Evolutionary conservation across 2,329 filamentous ascomycete genomes (phyloP), one percentile per base, ranked within the genome.

Genomic region (Diaporthe velutina): DNA sequence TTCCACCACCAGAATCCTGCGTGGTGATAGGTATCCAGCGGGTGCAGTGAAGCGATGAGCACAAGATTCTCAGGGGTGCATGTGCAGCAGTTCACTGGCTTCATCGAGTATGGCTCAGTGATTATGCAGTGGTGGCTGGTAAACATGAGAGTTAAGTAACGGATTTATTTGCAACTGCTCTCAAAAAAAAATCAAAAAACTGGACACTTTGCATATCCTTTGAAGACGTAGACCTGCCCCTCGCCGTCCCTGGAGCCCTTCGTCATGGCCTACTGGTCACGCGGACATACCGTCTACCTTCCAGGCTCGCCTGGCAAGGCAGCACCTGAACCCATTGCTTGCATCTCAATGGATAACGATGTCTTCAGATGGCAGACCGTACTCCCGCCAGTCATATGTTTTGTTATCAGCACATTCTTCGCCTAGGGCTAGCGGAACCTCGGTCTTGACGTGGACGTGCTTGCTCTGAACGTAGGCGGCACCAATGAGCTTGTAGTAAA

Each of bases 401-500:
- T 12, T n/a, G 5, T 25, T 15, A 54, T 25, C 50, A 4, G 42
- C 42, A 54, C 25, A 28, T 6, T 13, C 50, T 54, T 28, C 50
- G 50, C 50, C 50, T 25, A 54, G n/a, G 13, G n/a, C 50, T 7
- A 54, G 50, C 25, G 50, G n/a, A 15, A 54, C 8, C 50, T 54
- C n/a, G 9, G 13, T 15, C 25, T 25, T 28, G 12, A 28, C 50
- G 15, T 54, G 50, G 50, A 54, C 50, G 50, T 25, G 15, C 28
- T 35, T 54, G 54, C 57, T 54, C 9, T 55, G 57, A 38, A 71
- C 9, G 22, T 35, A 57, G 2, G 48, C 45, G 12, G 67, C 42
- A 78, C 82, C 54, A 79, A 87, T 45, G 81, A 89, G 45, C 83
- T 85, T 0, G 74, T 79, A 5, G 78, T 84, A 25, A 17, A 78